Conservation (phyloP, 2,329 filamentous ascomycete species). For the Cladosporium sphaerospermum region DNA sequence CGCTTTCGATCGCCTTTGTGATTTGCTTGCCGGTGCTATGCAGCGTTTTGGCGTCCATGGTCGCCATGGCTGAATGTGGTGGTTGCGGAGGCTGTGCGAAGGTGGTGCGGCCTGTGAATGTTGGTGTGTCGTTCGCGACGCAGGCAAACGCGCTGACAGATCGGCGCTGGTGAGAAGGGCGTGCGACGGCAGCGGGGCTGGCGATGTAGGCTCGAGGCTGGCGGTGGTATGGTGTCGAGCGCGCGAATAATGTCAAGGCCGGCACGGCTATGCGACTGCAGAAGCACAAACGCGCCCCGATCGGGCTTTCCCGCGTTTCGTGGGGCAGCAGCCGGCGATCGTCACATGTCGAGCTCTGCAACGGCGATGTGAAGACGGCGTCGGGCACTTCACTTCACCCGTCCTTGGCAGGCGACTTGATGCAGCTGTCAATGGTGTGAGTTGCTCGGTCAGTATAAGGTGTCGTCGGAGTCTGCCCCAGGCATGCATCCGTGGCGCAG, state of each 20-base stretch:
- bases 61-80: slow-evolving; percentile 11
- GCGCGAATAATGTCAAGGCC: too few relatives aligned
- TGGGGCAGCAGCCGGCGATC: neutral
- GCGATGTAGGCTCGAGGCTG: neutral
- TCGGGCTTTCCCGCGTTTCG: neutral
- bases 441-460: too few relatives aligned
- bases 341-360: too few relatives aligned
- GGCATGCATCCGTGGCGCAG: too few relatives aligned
- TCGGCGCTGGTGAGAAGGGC: neutral
- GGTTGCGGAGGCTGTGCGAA: neutral
- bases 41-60: slow-evolving; percentile 78
- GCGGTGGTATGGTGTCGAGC: neutral
- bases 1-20: slow-evolving; percentile 67
- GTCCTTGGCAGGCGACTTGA: too few relatives aligned
- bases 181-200: neutral
- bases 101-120: neutral
- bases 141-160: too few relatives aligned
- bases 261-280: neutral
- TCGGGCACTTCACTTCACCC: too few relatives aligned
- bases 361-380: too few relatives aligned
- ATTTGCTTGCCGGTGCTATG: slow-evolving; percentile 70
- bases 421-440: too few relatives aligned
- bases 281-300: neutral
- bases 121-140: too few relatives aligned
- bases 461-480: too few relatives aligned